phyloP scores from a whole-genome alignment of 2,329 filamentous ascomycete species.

The Raffaelea ambrosiae region DNA sequence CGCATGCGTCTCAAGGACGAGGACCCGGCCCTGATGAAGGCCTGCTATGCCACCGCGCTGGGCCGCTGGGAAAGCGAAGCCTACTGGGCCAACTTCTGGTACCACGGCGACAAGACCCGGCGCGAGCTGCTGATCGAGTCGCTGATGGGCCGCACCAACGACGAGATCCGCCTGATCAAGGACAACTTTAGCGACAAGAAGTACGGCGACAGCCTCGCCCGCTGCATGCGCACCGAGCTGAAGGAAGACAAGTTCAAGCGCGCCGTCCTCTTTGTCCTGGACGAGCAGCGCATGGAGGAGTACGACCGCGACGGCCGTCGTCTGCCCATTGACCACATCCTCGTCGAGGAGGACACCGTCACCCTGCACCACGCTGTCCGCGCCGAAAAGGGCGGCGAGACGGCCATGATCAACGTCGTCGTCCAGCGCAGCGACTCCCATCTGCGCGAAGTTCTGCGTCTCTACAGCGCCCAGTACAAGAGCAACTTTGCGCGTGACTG shows the following conservation, averaged over 20 bases:
- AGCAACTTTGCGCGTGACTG: conserved; percentile 84
- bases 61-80: conserved; percentile 89
- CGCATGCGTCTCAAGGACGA: conserved; percentile 67
- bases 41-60: conserved; percentile 80
- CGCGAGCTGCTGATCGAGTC: conserved; percentile 88
- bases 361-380: conserved; percentile 60
- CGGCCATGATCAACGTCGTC: conserved; percentile 77
- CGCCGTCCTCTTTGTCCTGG: conserved; percentile 74
- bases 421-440: conserved; percentile 74
- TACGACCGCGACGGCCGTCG: conserved; percentile 54
- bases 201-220: conserved; percentile 69
- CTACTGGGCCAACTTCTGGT: conserved; percentile 98
- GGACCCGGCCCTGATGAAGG: conserved; percentile 74
- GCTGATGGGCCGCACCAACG: conserved; percentile 81
- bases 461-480: conserved; percentile 65
- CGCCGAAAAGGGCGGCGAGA: conserved; percentile 75
- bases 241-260: conserved; percentile 95
- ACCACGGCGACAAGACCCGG: conserved; percentile 76
- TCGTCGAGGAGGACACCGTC: conserved; percentile 64
- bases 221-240: conserved; percentile 86
- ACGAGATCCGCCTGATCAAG: conserved; percentile 83
- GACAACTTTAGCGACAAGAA: conserved; percentile 85
- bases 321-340: conserved; percentile 46
- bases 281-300: conserved; percentile 79
- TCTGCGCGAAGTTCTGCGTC: conserved; percentile 66